Conservation (phyloP, 169 alveolate species). For the Miamiensis avidus region DNA sequence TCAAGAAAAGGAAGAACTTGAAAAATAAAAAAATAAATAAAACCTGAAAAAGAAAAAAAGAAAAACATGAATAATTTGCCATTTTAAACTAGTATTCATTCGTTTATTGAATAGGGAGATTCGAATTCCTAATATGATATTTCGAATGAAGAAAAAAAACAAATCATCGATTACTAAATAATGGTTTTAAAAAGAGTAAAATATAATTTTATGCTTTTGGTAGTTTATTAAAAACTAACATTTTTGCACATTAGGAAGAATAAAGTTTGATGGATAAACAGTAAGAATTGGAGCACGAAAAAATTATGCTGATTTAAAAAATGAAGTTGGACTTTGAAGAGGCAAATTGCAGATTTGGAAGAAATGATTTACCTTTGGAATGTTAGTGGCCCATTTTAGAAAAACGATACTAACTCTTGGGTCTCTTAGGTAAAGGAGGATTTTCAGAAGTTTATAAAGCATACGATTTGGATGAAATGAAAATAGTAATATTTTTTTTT, state of each 20-base stretch:
- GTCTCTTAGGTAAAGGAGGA: conserved; percentile 89
- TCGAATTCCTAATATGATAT: not conserved
- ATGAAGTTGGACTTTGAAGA: not conserved
- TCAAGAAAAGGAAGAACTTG: not conserved
- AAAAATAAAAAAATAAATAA: too few relatives aligned
- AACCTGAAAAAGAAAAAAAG: not conserved
- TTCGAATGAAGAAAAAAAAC: not conserved
- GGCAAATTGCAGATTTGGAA: not conserved
- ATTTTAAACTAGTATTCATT: too few relatives aligned
- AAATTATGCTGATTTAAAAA: too few relatives aligned
- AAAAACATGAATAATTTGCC: not conserved
- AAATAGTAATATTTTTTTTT: too few relatives aligned
- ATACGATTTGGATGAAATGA: conserved; percentile 71
- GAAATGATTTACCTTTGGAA: not conserved
- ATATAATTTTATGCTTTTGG: not conserved
- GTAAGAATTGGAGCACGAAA: not conserved
- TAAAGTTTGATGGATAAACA: too few relatives aligned
- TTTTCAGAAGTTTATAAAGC: conserved; percentile 91
- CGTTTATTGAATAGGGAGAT: not conserved
- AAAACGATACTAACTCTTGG: conserved; percentile 66
- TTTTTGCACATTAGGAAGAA: not conserved
- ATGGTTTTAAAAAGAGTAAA: not conserved
- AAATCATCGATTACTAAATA: not conserved
- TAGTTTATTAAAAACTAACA: not conserved
- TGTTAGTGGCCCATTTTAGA: conserved; percentile 48